Conservation (phyloP, 495 filamentous ascomycete species). For the Xylaria nigripes region DNA sequence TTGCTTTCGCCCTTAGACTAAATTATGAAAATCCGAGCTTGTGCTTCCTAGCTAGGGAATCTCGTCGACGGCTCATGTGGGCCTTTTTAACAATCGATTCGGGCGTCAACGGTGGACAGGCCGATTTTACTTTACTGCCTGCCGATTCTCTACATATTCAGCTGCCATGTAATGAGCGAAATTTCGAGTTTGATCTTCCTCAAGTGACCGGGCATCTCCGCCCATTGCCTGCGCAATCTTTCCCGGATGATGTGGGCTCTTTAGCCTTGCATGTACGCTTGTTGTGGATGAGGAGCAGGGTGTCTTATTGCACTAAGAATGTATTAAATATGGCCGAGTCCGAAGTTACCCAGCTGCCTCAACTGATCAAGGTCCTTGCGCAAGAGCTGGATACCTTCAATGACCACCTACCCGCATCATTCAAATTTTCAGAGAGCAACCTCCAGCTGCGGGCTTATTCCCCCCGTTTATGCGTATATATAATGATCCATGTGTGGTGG, state of each 20-base stretch:
- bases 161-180: constrained; percentile 44
- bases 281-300: constrained; percentile 37
- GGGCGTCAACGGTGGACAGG: constrained; percentile 35
- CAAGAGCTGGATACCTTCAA: constrained; percentile 39
- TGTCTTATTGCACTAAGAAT: constrained; percentile 35
- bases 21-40: constrained; percentile 41
- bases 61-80: constrained; percentile 46
- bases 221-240: constrained; percentile 25
- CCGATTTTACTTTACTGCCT: constrained; percentile 39
- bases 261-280: constrained; percentile 42
- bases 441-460: constrained; percentile 43
- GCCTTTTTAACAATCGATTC: constrained; percentile 43
- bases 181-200: constrained; percentile 45
- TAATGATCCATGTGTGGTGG: constrained; percentile 47
- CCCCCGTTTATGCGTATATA: constrained; percentile 36
- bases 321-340: constrained; percentile 25
- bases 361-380: constrained; percentile 31
- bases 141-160: constrained; percentile 39
- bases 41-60: constrained; percentile 43
- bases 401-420: constrained; percentile 36
- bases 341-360: constrained; percentile 32
- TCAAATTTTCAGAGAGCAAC: constrained; percentile 41
- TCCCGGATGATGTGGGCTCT: constrained; percentile 41
- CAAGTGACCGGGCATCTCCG: constrained; percentile 38
- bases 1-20: constrained; percentile 39